Evolutionary conservation across 2,329 filamentous ascomycete species (phyloP).

Genomic region (Penicillium sp.): DNA sequence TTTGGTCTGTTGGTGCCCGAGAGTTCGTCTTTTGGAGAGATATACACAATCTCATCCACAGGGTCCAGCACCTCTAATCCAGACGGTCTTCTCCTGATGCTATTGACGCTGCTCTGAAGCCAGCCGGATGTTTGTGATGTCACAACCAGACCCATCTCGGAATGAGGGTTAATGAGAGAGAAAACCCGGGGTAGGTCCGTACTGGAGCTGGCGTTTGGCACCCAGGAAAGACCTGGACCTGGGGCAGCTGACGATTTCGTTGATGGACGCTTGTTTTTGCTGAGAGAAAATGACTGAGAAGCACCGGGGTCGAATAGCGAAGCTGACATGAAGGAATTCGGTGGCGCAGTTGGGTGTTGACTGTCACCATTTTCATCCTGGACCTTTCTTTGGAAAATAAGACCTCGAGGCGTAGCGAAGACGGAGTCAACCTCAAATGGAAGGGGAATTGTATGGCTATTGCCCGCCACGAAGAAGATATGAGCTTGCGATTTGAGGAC

Average conservation of each 20-base stretch:
- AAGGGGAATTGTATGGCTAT: slow-evolving; percentile 85
- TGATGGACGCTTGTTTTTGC: slow-evolving; percentile 46
- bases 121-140: slow-evolving; percentile 45
- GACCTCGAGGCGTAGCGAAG: slow-evolving; percentile 75
- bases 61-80: slow-evolving; percentile 64
- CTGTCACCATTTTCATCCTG: slow-evolving; percentile 29
- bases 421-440: slow-evolving; percentile 91
- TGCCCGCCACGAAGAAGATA: slow-evolving; percentile 84
- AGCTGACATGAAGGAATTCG: slow-evolving; percentile 80
- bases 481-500: slow-evolving; percentile 91
- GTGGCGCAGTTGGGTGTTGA: slow-evolving; percentile 57
- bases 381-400: slow-evolving; percentile 81
- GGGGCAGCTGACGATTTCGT: slow-evolving; percentile 50
- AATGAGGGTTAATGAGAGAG: slow-evolving; percentile 78
- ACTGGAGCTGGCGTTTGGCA: slow-evolving; percentile 56
- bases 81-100: slow-evolving; percentile 24
- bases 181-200: slow-evolving; percentile 64
- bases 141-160: slow-evolving; percentile 81
- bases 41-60: slow-evolving; percentile 78
- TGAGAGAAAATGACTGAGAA: slow-evolving; percentile 33
- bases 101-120: slow-evolving; percentile 27
- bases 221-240: slow-evolving; percentile 56
- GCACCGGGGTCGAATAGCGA: slow-evolving; percentile 45
- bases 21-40: slow-evolving; percentile 64
- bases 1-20: slow-evolving; percentile 34